Conservation (phyloP, 805 yeast genomes). For the Ogataea neopini region DNA sequence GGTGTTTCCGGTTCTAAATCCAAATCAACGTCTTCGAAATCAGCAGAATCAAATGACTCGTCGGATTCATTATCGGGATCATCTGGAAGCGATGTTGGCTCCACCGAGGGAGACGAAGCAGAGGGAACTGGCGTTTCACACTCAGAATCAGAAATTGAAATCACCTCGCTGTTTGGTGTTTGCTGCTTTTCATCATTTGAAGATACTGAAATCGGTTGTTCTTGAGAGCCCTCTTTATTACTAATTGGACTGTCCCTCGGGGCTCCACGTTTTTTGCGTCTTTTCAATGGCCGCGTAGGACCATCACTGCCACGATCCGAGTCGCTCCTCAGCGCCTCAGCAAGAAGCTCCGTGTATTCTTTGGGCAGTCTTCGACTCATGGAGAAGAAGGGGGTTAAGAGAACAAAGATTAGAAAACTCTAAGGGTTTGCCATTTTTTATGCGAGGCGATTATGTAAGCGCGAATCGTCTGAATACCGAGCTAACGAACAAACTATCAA, state of each 20-base stretch:
- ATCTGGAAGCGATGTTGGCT: no score
- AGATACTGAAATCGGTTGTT: not conserved
- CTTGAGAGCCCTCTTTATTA: not conserved
- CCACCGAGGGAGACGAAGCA: no score
- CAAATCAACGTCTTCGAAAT: conserved; percentile 41
- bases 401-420: not conserved
- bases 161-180: not conserved
- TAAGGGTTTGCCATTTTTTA: not conserved
- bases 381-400: not conserved
- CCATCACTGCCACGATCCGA: conserved; percentile 2
- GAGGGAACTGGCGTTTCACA: no score
- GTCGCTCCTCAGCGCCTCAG: conserved; percentile 21
- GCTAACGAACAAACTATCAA: no score
- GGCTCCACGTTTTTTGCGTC: conserved; percentile 12
- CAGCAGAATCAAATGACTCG: conserved; percentile 40
- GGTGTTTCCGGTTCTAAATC: conserved; percentile 13
- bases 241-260: not conserved
- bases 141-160: not conserved
- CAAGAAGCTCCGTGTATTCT: conserved; percentile 26
- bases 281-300: conserved; percentile 26
- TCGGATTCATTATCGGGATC: conserved; percentile 12
- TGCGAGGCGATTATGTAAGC: not conserved
- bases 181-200: conserved; percentile 3
- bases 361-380: conserved; percentile 21
- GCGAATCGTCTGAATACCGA: no score